Conservation (phyloP, 1,284 basidiomycete species). For the Wallemia ichthyophaga region DNA sequence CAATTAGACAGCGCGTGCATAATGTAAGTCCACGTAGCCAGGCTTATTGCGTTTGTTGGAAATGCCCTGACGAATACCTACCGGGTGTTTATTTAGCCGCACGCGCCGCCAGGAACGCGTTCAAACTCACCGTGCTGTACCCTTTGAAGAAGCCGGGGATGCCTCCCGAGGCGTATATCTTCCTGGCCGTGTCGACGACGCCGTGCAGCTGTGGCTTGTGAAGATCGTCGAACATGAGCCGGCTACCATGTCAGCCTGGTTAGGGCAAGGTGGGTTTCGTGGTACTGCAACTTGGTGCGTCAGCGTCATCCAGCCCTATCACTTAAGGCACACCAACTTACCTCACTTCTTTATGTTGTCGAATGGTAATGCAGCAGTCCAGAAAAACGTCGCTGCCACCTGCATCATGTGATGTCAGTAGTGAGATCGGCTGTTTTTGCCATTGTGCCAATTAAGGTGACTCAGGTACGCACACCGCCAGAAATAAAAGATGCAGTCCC, state of each 20-base stretch:
- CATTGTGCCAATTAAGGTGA: no score
- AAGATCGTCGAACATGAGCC: neutral
- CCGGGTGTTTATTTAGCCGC: neutral
- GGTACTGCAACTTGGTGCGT: no score
- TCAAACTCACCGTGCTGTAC: neutral
- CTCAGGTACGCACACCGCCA: neutral
- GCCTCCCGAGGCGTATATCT: neutral
- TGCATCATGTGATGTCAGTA: no score
- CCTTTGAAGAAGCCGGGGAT: neutral
- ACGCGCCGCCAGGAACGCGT: neutral
- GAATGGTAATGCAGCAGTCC: neutral
- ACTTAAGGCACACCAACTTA: no score
- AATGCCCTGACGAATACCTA: neutral
- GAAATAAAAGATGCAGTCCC: neutral
- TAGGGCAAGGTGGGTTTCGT: no score
- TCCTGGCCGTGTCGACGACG: neutral
- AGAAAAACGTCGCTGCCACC: neutral
- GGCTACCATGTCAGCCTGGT: no score
- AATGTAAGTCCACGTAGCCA: neutral
- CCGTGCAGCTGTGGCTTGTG: neutral
- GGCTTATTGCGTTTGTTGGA: neutral
- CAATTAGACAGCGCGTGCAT: neutral
- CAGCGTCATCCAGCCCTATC: no score
- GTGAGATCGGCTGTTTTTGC: neutral
- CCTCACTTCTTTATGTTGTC: neutral